Evolutionary conservation across 208 protist species (phyloP).

Genomic region (Leishmania arabica): DNA sequence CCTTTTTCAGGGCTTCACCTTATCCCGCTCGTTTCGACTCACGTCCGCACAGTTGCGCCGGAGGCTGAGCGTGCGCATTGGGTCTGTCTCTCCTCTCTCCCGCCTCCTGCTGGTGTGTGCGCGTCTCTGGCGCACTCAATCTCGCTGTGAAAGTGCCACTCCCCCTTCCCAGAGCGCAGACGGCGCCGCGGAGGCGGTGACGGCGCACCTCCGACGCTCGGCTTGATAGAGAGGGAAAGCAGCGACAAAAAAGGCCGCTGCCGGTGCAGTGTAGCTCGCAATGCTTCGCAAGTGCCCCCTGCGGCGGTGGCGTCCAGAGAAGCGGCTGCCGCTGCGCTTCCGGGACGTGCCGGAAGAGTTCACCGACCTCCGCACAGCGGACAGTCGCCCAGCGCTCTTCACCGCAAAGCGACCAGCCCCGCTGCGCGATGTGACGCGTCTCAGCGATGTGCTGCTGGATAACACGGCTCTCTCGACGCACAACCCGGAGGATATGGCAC

Average conservation of each 20-base stretch:
- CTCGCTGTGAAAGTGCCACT: neutral
- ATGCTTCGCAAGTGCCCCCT: slow-evolving; percentile 23
- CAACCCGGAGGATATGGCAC: slow-evolving; percentile 30
- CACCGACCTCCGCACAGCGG: slow-evolving; percentile 67
- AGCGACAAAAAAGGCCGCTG: neutral
- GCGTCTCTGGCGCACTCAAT: neutral
- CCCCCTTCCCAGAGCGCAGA: neutral
- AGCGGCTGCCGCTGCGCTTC: slow-evolving; percentile 73
- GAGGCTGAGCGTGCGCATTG: neutral
- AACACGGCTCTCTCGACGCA: slow-evolving; percentile 27
- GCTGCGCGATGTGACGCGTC: slow-evolving; percentile 51
- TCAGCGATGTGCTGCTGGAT: slow-evolving; percentile 72
- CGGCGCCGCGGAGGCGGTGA: neutral
- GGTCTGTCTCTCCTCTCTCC: neutral
- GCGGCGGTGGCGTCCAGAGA: slow-evolving; percentile 65
- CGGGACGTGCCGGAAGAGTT: slow-evolving; percentile 85
- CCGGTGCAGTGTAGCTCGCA: neutral
- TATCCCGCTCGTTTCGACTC: neutral
- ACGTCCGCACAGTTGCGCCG: neutral
- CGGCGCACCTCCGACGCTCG: neutral
- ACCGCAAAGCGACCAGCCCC: slow-evolving; percentile 69
- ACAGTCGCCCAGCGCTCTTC: slow-evolving; percentile 80
- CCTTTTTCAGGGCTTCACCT: neutral
- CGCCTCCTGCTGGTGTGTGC: neutral
- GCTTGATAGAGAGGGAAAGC: neutral